phyloP scores from a whole-genome alignment of 2,329 filamentous ascomycete genomes.

The Samsoniella hepiali region DNA sequence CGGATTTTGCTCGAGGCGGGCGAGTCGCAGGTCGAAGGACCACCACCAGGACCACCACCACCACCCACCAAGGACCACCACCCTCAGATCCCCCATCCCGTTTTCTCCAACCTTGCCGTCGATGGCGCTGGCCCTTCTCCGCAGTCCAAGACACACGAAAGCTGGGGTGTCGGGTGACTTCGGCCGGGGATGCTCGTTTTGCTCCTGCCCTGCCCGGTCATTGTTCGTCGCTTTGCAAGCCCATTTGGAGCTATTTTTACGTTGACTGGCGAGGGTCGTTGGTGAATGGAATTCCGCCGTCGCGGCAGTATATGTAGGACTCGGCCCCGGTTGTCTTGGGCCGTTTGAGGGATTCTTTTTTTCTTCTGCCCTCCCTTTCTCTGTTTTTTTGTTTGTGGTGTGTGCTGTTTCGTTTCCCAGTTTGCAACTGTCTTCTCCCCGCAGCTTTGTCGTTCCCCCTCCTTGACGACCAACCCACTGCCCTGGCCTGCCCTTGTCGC shows the following conservation, averaged over 20 bases:
- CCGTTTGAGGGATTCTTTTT: background rate
- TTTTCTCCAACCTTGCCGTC: constrained; percentile 11
- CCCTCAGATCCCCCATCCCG: constrained; percentile 6
- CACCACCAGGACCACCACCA: too few species aligned
- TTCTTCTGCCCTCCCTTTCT: background rate
- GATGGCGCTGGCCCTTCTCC: constrained; percentile 14
- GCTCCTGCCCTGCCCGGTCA: constrained; percentile 12
- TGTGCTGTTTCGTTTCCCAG: background rate
- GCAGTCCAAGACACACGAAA: constrained; percentile 3
- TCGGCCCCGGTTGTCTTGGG: background rate
- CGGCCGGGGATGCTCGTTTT: background rate
- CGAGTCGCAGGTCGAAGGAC: background rate
- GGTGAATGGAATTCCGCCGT: background rate
- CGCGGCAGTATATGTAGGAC: constrained; percentile 9
- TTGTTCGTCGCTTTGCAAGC: constrained; percentile 14
- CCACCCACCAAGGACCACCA: background rate
- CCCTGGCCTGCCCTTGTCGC: background rate
- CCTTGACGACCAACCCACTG: background rate
- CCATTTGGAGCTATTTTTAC: background rate
- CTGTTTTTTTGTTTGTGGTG: too few species aligned
- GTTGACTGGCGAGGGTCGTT: constrained; percentile 1
- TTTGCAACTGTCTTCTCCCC: background rate
- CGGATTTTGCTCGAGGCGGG: constrained; percentile 1
- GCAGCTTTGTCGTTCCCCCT: background rate
- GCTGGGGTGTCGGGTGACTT: constrained; percentile 17